Percentiles rank a stretch among this genome's conserved stretches.
Evolutionary conservation across 306 rosid genomes (phyloP).

Genomic region (Ammopiptanthus mongolicus): DNA sequence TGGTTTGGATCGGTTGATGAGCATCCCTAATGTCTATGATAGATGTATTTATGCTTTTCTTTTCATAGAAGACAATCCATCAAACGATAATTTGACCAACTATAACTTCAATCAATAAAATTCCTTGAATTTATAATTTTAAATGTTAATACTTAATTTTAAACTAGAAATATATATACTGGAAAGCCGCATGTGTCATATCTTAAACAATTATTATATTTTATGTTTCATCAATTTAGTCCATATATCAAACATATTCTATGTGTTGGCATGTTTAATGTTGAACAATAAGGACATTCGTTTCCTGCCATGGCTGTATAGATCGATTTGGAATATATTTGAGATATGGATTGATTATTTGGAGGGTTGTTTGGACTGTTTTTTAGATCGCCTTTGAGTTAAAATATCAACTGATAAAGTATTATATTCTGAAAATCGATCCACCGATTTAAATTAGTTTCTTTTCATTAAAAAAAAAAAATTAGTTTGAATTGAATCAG

Average conservation of each 20-base stretch:
- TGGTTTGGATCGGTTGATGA: too few relatives aligned
- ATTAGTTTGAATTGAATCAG: too few relatives aligned
- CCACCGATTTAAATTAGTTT: too few relatives aligned
- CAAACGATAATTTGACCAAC: background rate
- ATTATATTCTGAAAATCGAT: too few relatives aligned
- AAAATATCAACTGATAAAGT: too few relatives aligned
- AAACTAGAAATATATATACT: background rate
- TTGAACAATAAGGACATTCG: background rate
- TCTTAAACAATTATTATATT: too few relatives aligned
- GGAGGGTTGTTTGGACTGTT: too few relatives aligned
- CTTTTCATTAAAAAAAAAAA: too few relatives aligned
- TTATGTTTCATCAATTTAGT: conserved; percentile 9
- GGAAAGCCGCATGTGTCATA: background rate
- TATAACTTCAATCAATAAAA: background rate
- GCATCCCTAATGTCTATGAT: too few relatives aligned
- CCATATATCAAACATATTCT: conserved; percentile 12
- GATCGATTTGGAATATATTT: conserved; percentile 19
- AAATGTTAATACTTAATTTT: background rate
- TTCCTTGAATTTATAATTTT: background rate
- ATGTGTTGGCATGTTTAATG: conserved; percentile 15
- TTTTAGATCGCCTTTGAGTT: too few relatives aligned
- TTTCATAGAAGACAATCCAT: background rate
- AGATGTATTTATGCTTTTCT: background rate
- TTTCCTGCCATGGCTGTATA: background rate
- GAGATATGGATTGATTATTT: background rate